Conservation (phyloP, 495 filamentous ascomycete species). For the Neurospora tetrasperma region DNA sequence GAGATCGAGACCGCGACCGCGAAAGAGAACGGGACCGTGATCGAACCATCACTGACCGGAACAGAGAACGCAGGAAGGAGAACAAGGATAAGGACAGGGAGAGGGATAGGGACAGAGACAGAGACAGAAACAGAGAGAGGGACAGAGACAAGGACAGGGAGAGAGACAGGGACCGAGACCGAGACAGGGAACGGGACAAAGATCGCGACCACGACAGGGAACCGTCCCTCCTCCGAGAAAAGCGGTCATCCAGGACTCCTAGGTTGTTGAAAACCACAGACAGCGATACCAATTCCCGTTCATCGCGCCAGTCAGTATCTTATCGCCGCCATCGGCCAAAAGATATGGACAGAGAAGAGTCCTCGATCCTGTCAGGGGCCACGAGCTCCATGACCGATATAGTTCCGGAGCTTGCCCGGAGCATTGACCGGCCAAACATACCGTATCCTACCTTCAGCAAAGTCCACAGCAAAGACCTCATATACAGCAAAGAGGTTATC, state of each 20-base stretch:
- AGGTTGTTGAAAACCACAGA: conserved; percentile 25
- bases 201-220: conserved; percentile 8
- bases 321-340: conserved; percentile 31
- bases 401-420: conserved; percentile 39
- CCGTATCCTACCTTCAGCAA: conserved; percentile 86
- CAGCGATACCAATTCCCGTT: conserved; percentile 19
- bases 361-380: conserved; percentile 14
- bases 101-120: conserved; percentile 17
- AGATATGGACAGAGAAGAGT: conserved; percentile 30
- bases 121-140: conserved; percentile 15
- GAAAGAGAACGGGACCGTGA: conserved; percentile 8
- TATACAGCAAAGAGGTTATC: conserved; percentile 52
- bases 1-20: conserved; percentile 16
- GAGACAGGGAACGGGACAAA: conserved; percentile 9
- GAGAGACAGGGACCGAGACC: not conserved
- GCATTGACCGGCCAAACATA: conserved; percentile 44
- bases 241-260: conserved; percentile 27
- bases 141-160: not conserved
- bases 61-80: conserved; percentile 9
- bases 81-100: conserved; percentile 12
- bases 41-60: conserved; percentile 7
- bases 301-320: conserved; percentile 19
- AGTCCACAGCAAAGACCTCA: conserved; percentile 74
- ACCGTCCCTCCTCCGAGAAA: conserved; percentile 5
- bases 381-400: conserved; percentile 34